A percentile compares a stretch with the other conserved stretches of the same genome.
These are phyloP conservation scores for Cichorium intybus DNA, from an alignment of 140 eudicot species.

Conservation along the genomic window DNA sequence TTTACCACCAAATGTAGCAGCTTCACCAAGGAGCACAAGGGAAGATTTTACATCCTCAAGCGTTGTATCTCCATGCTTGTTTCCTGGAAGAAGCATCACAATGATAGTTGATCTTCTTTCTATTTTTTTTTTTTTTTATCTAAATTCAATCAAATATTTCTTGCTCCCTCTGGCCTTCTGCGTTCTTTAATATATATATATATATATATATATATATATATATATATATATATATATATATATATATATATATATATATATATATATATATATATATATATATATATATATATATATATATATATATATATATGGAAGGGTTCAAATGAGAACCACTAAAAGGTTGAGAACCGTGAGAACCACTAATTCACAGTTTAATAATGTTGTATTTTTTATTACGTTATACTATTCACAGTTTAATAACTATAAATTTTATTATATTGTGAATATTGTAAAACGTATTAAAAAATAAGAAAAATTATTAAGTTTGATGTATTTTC, in stretches of 20 bases:
- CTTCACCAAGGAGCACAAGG: conserved; percentile 77
- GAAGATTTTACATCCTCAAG: conserved; percentile 71
- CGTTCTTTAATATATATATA: not conserved
- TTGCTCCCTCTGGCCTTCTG: not conserved
- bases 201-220: not conserved
- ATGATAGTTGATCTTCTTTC: conserved; percentile 44
- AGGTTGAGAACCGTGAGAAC: too few species aligned
- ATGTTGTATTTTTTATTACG: too few species aligned
- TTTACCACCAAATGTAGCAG: conserved; percentile 59
- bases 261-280: too few species aligned
- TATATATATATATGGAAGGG: too few species aligned
- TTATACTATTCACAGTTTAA: too few species aligned
- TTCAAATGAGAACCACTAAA: too few species aligned
- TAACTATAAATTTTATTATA: too few species aligned
- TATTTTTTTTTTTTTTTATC: not conserved
- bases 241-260: not conserved
- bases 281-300: too few species aligned
- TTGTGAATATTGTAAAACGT: too few species aligned
- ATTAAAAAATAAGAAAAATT: too few species aligned
- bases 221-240: not conserved
- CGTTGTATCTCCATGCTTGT: conserved; percentile 80
- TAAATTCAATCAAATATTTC: not conserved
- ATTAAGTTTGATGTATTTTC: too few species aligned
- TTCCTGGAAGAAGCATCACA: conserved; percentile 53
- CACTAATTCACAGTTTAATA: too few species aligned